Percentiles rank a stretch among this genome's conserved stretches.
Conservation (phyloP, 2,329 filamentous ascomycete genomes). For the Aspergillus tamarii region DNA sequence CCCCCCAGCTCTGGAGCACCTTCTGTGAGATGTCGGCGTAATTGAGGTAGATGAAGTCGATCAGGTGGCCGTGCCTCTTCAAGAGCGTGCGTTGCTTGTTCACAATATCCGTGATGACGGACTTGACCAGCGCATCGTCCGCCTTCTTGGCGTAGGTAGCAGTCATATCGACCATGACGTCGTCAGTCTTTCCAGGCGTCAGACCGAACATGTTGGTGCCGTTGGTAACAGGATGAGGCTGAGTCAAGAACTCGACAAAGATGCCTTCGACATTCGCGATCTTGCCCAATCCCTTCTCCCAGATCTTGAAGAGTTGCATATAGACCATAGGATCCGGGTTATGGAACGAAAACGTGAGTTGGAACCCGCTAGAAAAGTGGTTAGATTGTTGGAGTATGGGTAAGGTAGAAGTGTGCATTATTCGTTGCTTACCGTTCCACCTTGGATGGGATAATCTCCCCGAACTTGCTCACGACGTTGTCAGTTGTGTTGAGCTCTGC, state of each 20-base stretch:
- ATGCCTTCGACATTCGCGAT: background rate
- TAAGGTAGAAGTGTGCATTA: too few relatives aligned
- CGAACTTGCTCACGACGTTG: background rate
- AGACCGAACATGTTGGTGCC: background rate
- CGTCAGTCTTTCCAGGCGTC: background rate
- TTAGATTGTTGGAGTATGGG: background rate
- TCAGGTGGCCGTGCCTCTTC: background rate
- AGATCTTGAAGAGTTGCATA: background rate
- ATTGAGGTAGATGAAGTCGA: slow-evolving; percentile 42
- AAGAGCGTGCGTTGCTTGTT: background rate
- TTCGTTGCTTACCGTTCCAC: background rate
- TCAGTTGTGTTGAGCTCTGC: too few relatives aligned
- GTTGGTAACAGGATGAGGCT: background rate
- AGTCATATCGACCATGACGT: background rate
- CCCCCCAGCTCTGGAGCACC: slow-evolving; percentile 47
- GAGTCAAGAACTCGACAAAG: background rate
- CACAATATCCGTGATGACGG: background rate
- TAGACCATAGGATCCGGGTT: background rate
- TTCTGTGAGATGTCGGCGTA: slow-evolving; percentile 50
- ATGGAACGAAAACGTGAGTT: too few relatives aligned
- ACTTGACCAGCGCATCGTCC: background rate
- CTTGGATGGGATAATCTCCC: background rate
- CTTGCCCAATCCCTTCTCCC: background rate
- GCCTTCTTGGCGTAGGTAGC: background rate
- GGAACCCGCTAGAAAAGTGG: background rate